Evolutionary conservation across 139 green algal genomes (phyloP).

Genomic region (Chlamydomonas sp.): DNA sequence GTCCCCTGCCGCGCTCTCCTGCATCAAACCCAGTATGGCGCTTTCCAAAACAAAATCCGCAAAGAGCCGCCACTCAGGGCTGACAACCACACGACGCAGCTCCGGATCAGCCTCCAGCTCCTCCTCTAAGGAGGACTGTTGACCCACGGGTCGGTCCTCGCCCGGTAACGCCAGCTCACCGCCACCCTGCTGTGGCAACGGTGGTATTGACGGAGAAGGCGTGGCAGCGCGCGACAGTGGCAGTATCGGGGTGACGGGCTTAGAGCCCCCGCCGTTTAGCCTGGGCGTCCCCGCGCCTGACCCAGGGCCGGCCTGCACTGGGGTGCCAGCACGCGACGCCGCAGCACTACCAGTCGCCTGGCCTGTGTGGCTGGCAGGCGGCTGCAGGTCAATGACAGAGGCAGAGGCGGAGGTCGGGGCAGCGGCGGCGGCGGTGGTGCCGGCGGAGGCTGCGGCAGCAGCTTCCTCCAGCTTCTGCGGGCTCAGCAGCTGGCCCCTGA

Average conservation of each 20-base stretch:
- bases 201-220: neutral
- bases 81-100: slow-evolving; percentile 10
- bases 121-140: neutral
- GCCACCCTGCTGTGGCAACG: neutral
- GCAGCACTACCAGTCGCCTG: neutral
- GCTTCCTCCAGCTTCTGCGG: neutral
- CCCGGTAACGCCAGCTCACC: too few relatives aligned
- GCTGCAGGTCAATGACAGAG: neutral
- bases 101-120: slow-evolving; percentile 11
- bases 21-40: slow-evolving; percentile 44
- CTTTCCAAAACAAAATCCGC: slow-evolving; percentile 56
- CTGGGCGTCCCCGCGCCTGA: neutral
- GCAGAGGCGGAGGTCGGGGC: neutral
- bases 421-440: neutral
- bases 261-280: too few relatives aligned
- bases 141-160: neutral
- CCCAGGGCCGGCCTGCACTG: too few relatives aligned
- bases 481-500: neutral
- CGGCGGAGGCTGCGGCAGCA: neutral
- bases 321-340: neutral
- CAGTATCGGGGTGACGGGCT: too few relatives aligned
- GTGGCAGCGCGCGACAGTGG: neutral
- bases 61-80: slow-evolving; percentile 37
- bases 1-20: slow-evolving; percentile 49
- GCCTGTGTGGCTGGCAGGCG: neutral